Evolutionary conservation across 441 rosid genomes (phyloP), one percentile per base, ranked within the genome.

Genomic region (Isatis lusitanica): DNA sequence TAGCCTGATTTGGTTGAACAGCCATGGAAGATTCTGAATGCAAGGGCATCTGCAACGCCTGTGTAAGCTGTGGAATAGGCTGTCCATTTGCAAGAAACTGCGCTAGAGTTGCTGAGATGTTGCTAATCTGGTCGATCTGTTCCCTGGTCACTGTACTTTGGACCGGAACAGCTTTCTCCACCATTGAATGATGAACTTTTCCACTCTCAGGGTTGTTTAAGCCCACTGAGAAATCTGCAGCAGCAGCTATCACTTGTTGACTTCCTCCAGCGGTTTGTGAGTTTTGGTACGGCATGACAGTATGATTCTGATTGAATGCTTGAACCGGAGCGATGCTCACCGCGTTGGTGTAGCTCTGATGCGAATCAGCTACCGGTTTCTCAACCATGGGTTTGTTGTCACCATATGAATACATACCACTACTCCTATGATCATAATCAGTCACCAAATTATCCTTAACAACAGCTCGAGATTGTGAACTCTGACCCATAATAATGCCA

Each of bases 61-160:
- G 83, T 40, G 59, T 73, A 74, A 84, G 86, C 60, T 85, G 89
- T 40, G 93, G 90, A 79, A 85, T 86, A 66, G 91, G 87, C 81
- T 82, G 87, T 52, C 90, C 84, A 68, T 87, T 88, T 68, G 89
- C 99, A 81, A 93, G 83, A 60, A 90, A 71, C 83, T 91, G 94
- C 58, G 86, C 98, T 72, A 96, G 76, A 78, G 96, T 81, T 65
- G 91, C 94, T 57, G 93, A 86, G 72, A 93, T 83, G 82, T 75
- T 81, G 48, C 85, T 85, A 70, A 91, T 83, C 73, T 92, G 85
- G 58, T 78, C 80, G 39, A 85, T 78, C 59, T 85, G 90, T 66
- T 85, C 96, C 65, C 73, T 78, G 56, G 84, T 85, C 40, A 83
- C 90, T 46, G 52, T 57, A 68, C 74, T 82, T 79, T 82, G 84